Percentiles rank a stretch among this genome's conserved stretches.
Evolutionary conservation across 306 rosid genomes (phyloP).

Genomic region (Trifolium fragiferum): DNA sequence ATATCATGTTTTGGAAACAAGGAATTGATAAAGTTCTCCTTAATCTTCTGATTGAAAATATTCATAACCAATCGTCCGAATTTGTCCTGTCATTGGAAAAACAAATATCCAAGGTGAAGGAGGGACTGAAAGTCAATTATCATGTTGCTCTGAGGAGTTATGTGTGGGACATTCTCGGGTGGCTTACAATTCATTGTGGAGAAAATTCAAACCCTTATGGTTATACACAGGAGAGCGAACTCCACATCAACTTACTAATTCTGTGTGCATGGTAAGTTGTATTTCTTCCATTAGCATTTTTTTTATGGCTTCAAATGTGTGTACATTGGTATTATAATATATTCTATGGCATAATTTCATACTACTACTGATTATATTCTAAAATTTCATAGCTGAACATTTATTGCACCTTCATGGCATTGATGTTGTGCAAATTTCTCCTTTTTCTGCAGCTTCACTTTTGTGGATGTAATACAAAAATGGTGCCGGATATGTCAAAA

Average conservation of each 20-base stretch:
- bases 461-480: slow-evolving; percentile 56
- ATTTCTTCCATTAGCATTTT: slow-evolving; percentile 32
- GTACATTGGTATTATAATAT: slow-evolving; percentile 13
- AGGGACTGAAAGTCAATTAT: slow-evolving; percentile 56
- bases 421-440: slow-evolving; percentile 34
- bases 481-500: slow-evolving; percentile 59
- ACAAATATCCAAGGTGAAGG: slow-evolving; percentile 56
- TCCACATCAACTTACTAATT: slow-evolving; percentile 61
- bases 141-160: slow-evolving; percentile 61
- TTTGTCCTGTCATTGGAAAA: slow-evolving; percentile 57
- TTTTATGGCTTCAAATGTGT: slow-evolving; percentile 22
- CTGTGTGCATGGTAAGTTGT: slow-evolving; percentile 72
- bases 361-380: slow-evolving; percentile 34
- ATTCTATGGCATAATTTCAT: slow-evolving; percentile 28
- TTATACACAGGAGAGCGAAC: slow-evolving; percentile 43
- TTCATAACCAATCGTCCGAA: slow-evolving; percentile 47
- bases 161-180: slow-evolving; percentile 90
- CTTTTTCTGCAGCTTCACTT: slow-evolving; percentile 57
- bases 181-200: slow-evolving; percentile 67
- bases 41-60: slow-evolving; percentile 65
- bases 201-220: slow-evolving; percentile 58
- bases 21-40: slow-evolving; percentile 75
- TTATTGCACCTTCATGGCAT: slow-evolving; percentile 29
- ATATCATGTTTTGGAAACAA: slow-evolving; percentile 70
- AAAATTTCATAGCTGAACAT: slow-evolving; percentile 17